A percentile compares a stretch with the other conserved stretches of the same genome.
Conservation (phyloP, 2,329 filamentous ascomycete species). For the Talaromyces sp. region DNA sequence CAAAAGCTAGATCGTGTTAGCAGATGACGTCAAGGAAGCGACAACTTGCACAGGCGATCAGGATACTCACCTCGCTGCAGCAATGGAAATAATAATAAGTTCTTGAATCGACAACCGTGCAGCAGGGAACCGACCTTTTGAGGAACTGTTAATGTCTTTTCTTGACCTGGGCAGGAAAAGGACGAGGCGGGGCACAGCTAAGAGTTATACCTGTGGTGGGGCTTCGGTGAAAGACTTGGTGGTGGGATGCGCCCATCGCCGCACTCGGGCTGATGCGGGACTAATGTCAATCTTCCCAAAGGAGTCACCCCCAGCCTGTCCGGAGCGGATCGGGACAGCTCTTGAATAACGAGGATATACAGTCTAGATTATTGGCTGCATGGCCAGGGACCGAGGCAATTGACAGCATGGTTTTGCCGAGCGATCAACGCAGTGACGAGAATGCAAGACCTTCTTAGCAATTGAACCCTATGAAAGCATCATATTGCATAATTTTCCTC, state of each 20-base stretch:
- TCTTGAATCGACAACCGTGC: neutral
- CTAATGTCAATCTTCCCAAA: conserved; percentile 27
- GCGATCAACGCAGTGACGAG: neutral
- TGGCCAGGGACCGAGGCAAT: neutral
- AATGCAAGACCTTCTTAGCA: neutral
- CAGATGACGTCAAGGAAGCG: neutral
- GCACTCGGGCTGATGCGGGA: conserved; percentile 35
- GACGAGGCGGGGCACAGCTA: conserved; percentile 5
- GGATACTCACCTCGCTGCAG: neutral
- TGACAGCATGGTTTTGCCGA: neutral
- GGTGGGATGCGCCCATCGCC: conserved; percentile 11
- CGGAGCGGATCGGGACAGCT: conserved; percentile 7
- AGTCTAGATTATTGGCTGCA: neutral
- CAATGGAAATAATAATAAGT: neutral
- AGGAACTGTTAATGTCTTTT: neutral
- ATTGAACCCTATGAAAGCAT: neutral
- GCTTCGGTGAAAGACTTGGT: conserved; percentile 22
- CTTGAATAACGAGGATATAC: neutral
- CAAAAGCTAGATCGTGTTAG: neutral
- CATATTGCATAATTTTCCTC: neutral
- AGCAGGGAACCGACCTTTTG: neutral
- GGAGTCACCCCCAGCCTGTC: neutral
- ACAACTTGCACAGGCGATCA: neutral
- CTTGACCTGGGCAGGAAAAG: neutral
- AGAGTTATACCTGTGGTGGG: conserved; percentile 12